A percentile compares a stretch with the other conserved stretches of the same genome.
Conservation (phyloP, 192 early-diverging fungal genomes). For the Funneliformis mosseae region DNA sequence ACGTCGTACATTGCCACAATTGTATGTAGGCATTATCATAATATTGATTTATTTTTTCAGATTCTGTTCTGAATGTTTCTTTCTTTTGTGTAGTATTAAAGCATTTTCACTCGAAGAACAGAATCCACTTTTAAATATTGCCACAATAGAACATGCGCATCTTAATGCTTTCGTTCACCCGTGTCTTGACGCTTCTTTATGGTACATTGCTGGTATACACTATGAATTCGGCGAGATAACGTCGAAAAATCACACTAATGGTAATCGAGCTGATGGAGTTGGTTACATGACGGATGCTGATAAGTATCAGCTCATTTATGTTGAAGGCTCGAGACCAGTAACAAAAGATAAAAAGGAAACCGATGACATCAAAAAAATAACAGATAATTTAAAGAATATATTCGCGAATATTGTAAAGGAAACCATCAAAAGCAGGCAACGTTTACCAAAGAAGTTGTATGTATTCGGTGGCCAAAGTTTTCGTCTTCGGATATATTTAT, state of each 20-base stretch:
- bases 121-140: slow-evolving; percentile 27
- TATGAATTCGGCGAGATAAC: slow-evolving; percentile 30
- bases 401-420: slow-evolving; percentile 35
- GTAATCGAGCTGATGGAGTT: slow-evolving; percentile 21
- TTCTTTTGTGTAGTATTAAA: slow-evolving; percentile 36
- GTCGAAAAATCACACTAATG: slow-evolving; percentile 33
- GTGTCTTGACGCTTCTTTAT: slow-evolving; percentile 35
- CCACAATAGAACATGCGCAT: slow-evolving; percentile 28
- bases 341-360: slow-evolving; percentile 32
- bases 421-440: slow-evolving; percentile 33
- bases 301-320: slow-evolving; percentile 35
- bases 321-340: slow-evolving; percentile 36
- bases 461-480: slow-evolving; percentile 37
- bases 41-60: slow-evolving; percentile 31
- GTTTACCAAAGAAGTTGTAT: slow-evolving; percentile 28
- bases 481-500: slow-evolving; percentile 33
- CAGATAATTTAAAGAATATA: slow-evolving; percentile 36
- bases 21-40: slow-evolving; percentile 33
- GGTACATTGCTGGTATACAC: slow-evolving; percentile 34
- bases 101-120: slow-evolving; percentile 31
- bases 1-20: slow-evolving; percentile 25
- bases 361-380: slow-evolving; percentile 32
- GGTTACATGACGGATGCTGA: slow-evolving; percentile 32
- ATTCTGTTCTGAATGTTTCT: slow-evolving; percentile 30
- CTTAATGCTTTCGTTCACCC: slow-evolving; percentile 36